Conservation (phyloP, 805 yeast species). For the Tetrapisispora phaffii region DNA sequence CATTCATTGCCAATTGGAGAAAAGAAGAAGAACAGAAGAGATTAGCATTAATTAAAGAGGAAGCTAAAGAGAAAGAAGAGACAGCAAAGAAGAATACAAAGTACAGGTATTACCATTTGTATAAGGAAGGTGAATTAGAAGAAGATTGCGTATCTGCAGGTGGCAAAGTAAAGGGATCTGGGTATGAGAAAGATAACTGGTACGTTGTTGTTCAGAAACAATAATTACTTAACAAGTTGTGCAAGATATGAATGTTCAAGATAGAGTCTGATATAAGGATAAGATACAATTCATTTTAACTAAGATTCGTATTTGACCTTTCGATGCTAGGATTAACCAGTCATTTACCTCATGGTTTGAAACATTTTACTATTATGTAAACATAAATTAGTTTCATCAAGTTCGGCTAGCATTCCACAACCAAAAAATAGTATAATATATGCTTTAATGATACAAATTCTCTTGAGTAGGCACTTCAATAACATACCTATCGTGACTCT, state of each 20-base stretch:
- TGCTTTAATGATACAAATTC: no score
- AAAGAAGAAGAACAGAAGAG: slow-evolving; percentile 20
- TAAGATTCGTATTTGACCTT: no score
- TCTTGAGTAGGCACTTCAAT: no score
- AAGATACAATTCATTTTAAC: not conserved
- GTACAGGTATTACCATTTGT: slow-evolving; percentile 82
- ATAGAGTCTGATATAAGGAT: no score
- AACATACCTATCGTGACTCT: no score
- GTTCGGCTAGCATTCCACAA: no score
- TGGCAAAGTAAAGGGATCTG: slow-evolving; percentile 52
- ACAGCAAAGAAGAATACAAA: slow-evolving; percentile 40
- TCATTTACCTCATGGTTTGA: no score
- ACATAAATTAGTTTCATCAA: no score
- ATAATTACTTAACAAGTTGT: slow-evolving; percentile 3
- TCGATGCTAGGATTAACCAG: no score
- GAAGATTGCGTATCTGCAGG: slow-evolving; percentile 66
- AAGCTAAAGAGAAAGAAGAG: slow-evolving; percentile 16
- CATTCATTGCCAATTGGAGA: slow-evolving; percentile 17
- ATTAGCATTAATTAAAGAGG: slow-evolving; percentile 12
- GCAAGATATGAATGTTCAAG: no score
- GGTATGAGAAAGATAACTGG: slow-evolving; percentile 95
- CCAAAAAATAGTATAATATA: no score
- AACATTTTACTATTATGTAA: no score
- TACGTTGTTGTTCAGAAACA: slow-evolving; percentile 48
- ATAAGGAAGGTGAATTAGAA: slow-evolving; percentile 72